Percentiles rank a stretch among this genome's conserved stretches.
Conservation (phyloP, 768 basidiomycete species). For the Sarcodon sp. region DNA sequence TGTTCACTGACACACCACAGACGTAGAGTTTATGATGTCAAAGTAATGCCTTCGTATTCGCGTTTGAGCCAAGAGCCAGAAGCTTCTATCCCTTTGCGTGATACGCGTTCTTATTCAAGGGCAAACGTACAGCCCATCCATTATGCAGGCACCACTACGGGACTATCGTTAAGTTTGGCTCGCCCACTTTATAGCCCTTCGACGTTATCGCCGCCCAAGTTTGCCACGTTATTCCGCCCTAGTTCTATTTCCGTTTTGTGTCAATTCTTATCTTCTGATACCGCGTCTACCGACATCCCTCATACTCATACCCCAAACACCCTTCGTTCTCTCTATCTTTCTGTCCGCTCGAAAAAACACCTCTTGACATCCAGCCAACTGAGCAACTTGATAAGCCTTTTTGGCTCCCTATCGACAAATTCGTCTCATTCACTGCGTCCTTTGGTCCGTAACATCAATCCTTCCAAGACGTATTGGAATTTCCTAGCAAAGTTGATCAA, state of each 20-base stretch:
- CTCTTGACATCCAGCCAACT: constrained; percentile 23
- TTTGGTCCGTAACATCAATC: constrained; percentile 9
- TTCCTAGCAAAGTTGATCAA: constrained; percentile 30
- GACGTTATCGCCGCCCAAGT: not conserved
- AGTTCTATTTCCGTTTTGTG: not conserved
- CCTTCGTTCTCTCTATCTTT: constrained; percentile 25
- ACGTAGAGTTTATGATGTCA: too few species aligned
- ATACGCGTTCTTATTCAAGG: constrained; percentile 4
- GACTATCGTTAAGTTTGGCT: not conserved
- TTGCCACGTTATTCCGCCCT: constrained; percentile 1
- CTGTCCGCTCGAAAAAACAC: constrained; percentile 14
- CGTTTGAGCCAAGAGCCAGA: too few species aligned
- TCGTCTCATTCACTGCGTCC: constrained; percentile 17
- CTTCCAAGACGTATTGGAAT: constrained; percentile 29
- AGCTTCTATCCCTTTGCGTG: constrained; percentile 7
- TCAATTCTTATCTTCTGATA: constrained; percentile 4
- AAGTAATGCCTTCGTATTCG: too few species aligned
- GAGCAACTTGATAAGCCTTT: constrained; percentile 29
- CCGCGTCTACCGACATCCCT: constrained; percentile 6
- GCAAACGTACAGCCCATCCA: too few species aligned
- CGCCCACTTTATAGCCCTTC: not conserved
- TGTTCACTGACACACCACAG: too few species aligned
- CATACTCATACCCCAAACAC: constrained; percentile 13
- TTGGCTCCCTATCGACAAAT: constrained; percentile 32
- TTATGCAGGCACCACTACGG: not conserved